These are phyloP conservation scores for Xanthoceras sorbifolium DNA, from an alignment of 345 rosid species.

Conservation along the genomic window DNA sequence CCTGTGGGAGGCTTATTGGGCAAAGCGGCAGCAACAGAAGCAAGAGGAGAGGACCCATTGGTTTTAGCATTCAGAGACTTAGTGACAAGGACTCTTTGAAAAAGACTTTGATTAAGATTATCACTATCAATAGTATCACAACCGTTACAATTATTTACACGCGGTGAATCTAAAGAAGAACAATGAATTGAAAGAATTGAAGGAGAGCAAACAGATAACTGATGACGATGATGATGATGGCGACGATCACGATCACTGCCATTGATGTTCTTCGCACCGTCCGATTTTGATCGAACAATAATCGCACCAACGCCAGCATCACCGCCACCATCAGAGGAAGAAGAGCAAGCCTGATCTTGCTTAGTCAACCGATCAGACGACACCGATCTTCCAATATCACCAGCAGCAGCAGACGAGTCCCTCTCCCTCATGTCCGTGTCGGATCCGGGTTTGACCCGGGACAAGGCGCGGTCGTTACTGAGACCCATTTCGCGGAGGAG, in stretches of 20 bases:
- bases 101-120: conserved; percentile 6
- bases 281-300: conserved; percentile 58
- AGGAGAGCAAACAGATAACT: conserved; percentile 39
- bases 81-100: conserved; percentile 11
- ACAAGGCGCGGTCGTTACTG: conserved; percentile 43
- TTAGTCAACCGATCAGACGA: conserved; percentile 41
- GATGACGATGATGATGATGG: conserved; percentile 38
- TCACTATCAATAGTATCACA: conserved; percentile 18
- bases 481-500: conserved; percentile 71
- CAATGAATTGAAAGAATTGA: conserved; percentile 37
- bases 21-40: conserved; percentile 27
- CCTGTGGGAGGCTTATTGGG: conserved; percentile 39
- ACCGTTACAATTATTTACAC: conserved; percentile 38
- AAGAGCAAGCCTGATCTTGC: conserved; percentile 26
- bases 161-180: conserved; percentile 23
- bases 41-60: conserved; percentile 24
- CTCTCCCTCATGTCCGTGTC: conserved; percentile 24
- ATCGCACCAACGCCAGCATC: not conserved
- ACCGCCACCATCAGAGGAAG: conserved; percentile 19
- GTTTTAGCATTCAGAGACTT: conserved; percentile 29
- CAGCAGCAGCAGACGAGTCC: not conserved
- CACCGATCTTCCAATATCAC: conserved; percentile 41
- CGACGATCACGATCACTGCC: conserved; percentile 28
- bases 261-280: conserved; percentile 29
- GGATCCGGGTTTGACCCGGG: conserved; percentile 48